Evolutionary conservation across 352 stramenopile genomes (phyloP).

Genomic region (Plasmopara halstedii): DNA sequence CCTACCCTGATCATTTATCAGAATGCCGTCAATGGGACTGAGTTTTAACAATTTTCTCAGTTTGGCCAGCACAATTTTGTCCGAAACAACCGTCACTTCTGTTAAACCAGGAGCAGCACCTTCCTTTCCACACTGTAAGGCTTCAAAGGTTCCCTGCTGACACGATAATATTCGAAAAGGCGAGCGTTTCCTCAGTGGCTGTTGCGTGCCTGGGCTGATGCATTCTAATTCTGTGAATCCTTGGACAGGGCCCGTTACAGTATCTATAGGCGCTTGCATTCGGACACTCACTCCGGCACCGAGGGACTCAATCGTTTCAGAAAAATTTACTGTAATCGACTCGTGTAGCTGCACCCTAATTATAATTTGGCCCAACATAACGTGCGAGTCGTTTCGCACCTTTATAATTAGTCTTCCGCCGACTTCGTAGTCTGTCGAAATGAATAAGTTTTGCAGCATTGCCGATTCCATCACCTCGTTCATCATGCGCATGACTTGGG

Average conservation of each 20-base stretch:
- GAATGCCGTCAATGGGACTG: conserved; percentile 48
- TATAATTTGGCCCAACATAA: conserved; percentile 30
- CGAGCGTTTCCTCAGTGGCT: conserved; percentile 40
- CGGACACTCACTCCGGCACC: conserved; percentile 14
- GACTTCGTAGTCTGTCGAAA: conserved; percentile 21
- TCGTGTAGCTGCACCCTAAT: conserved; percentile 14
- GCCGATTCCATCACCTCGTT: conserved; percentile 75
- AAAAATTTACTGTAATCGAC: conserved; percentile 9
- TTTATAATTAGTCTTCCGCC: conserved; percentile 20
- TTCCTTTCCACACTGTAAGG: conserved; percentile 16
- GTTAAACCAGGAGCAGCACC: conserved; percentile 1
- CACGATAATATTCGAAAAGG: conserved; percentile 40
- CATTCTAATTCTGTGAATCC: conserved; percentile 33
- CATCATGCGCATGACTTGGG: conserved; percentile 77
- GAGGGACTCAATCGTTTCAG: conserved; percentile 18
- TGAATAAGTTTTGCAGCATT: conserved; percentile 56
- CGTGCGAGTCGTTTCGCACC: conserved; percentile 52
- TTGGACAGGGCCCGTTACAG: conserved; percentile 5
- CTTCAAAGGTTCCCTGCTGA: conserved; percentile 27
- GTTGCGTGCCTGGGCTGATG: conserved; percentile 51
- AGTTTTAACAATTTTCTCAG: conserved; percentile 42
- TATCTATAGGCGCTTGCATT: conserved; percentile 23
- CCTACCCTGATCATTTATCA: conserved; percentile 32
- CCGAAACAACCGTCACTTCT: conserved; percentile 16
- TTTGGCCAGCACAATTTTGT: conserved; percentile 22